Base-by-base conservation (phyloP, 169 alveolate genomes). In the Fabrea salina region DNA sequence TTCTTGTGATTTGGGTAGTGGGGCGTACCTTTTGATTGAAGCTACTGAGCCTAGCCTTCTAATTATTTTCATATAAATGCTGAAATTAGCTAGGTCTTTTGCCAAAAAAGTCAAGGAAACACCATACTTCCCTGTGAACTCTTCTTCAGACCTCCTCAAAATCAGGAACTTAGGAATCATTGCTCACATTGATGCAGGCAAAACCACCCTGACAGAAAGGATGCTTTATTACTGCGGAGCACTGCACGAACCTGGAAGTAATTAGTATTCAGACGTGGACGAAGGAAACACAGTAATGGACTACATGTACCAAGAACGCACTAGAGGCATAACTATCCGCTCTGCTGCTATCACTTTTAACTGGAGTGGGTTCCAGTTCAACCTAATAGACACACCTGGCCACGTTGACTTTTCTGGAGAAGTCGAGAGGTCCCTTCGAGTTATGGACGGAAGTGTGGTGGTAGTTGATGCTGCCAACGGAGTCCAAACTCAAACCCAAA, bases 171-270 rank as follows among this genome's bases (percentile, higher is more conserved):
- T 96, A 53, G 98, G 99, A 22, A 95, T 97, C 56, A 94, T 97
- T 75, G 99, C 99, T 30, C 99, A 97, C 80, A 97, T 97, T 40
- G 99, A 97, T 83, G 99, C 99, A 11, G 99, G 99, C 3, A 97
- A 97, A 85, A 96, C 99, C 22, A 96, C 99, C 27, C 92, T 98
- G 25, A 97, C 99, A 6, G 99, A 97, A 86, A 86, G 99, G 74
- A 94, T 97, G 91, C 87, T 96, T 35, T 95, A 83, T 72, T 95
- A 94, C 68, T 94, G 99, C 13, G 99, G 99, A 30, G 98, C 92
- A 16, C 74, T 90, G 8, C 77, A 80, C 41, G 77, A 41, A 11
- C 93, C 93, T 16, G 95, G 95, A 0, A 35, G 58, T 25, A 54
- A 56, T 59, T 16, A 16, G 27, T 82, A 0, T 64, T 35, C 35